Percentiles rank a stretch among this genome's conserved stretches.
Conservation (phyloP, 1,284 basidiomycete genomes). For the Austroboletus sp. region DNA sequence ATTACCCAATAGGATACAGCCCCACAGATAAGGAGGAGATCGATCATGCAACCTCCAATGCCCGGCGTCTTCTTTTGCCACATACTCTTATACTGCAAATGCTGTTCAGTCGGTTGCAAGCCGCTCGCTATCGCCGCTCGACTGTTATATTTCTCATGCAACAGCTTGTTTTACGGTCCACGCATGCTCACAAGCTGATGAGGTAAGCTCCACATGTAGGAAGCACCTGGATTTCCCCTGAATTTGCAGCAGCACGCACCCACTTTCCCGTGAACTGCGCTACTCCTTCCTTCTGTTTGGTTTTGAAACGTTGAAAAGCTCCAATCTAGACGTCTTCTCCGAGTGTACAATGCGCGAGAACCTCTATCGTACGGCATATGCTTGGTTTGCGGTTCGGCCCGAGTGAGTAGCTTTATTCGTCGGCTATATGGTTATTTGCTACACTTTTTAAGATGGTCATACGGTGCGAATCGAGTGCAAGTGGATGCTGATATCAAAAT, state of each 20-base stretch:
- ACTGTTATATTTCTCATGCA: conserved; percentile 84
- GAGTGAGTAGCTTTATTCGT: conserved; percentile 51
- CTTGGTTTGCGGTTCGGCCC: conserved; percentile 88
- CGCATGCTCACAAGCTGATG: conserved; percentile 57
- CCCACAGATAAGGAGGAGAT: conserved; percentile 86
- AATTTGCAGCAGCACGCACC: conserved; percentile 65
- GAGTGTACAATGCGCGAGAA: conserved; percentile 74
- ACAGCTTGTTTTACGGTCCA: conserved; percentile 76
- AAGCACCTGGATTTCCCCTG: conserved; percentile 1
- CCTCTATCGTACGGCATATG: conserved; percentile 76
- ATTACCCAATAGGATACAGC: conserved; percentile 80
- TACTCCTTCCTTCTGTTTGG: conserved; percentile 90
- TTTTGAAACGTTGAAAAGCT: conserved; percentile 87
- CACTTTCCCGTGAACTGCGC: conserved; percentile 82
- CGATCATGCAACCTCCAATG: conserved; percentile 65
- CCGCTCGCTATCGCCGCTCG: conserved; percentile 82
- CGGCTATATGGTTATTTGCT: not conserved
- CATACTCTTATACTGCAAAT: conserved; percentile 84
- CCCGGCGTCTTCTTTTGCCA: conserved; percentile 72
- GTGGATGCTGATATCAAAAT: conserved; percentile 84
- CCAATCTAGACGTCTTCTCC: conserved; percentile 76
- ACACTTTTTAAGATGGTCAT: conserved; percentile 70
- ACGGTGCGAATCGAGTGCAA: conserved; percentile 86
- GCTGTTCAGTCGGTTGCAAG: conserved; percentile 89
- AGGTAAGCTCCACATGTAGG: conserved; percentile 47